Evolutionary conservation across 768 basidiomycete species (phyloP).

Genomic region (Leccinum rimulosum): DNA sequence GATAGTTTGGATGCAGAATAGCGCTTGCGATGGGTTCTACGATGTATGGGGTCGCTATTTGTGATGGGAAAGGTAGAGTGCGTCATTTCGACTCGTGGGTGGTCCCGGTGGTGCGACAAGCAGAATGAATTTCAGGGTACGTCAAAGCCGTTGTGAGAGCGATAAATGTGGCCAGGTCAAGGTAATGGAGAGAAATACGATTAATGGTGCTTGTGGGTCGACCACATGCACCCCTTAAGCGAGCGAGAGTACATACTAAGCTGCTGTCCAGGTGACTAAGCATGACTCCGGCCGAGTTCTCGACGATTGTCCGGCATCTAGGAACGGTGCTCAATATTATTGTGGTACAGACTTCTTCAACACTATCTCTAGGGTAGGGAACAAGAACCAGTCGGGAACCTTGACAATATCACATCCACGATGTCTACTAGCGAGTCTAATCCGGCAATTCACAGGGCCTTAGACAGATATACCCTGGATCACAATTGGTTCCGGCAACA

Average conservation of each 20-base stretch:
- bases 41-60: conserved; percentile 17
- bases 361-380: neutral
- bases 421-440: neutral
- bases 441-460: neutral
- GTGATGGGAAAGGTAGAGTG: conserved; percentile 17
- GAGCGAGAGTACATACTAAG: neutral
- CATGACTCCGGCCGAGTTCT: conserved; percentile 5
- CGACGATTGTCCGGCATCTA: no score
- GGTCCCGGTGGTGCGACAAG: neutral
- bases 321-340: neutral
- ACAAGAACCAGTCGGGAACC: neutral
- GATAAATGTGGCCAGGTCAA: conserved; percentile 4
- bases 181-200: conserved; percentile 6
- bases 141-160: conserved; percentile 15
- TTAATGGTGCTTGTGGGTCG: neutral
- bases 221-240: conserved; percentile 1
- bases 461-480: conserved; percentile 18
- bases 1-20: conserved; percentile 57
- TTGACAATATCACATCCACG: neutral
- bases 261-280: conserved; percentile 21
- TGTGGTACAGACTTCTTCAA: neutral
- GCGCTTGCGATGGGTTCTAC: conserved; percentile 53
- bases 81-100: conserved; percentile 8
- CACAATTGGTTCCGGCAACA: conserved; percentile 24
- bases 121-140: neutral